Conservation (phyloP, 2,329 filamentous ascomycete species). For the Penicillium concentricum region DNA sequence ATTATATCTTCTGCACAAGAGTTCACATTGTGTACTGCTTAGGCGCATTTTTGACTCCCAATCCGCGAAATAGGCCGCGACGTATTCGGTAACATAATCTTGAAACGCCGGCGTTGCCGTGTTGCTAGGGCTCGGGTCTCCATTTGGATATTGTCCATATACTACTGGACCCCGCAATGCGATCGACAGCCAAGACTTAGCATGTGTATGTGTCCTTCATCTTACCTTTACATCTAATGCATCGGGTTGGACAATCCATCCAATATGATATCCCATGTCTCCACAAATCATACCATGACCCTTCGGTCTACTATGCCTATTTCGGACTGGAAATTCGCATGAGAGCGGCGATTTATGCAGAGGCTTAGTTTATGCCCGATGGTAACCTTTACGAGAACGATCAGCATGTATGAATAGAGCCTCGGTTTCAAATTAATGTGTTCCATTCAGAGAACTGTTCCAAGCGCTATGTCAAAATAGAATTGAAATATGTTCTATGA, state of each 20-base stretch:
- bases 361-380: not conserved
- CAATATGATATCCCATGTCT: not conserved
- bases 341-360: not conserved
- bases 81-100: not conserved
- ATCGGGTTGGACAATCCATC: not conserved
- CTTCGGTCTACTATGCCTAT: not conserved
- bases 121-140: not conserved
- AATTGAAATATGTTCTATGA: not conserved
- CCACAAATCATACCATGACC: not conserved
- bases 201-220: slow-evolving; percentile 4
- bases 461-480: not conserved
- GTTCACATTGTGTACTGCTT: not conserved
- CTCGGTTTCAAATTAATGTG: not conserved
- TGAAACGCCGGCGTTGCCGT: not conserved
- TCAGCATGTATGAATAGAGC: not conserved
- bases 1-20: not conserved
- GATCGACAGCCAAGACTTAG: slow-evolving; percentile 5
- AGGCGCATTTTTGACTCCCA: not conserved
- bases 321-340: not conserved
- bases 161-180: not conserved
- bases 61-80: not conserved
- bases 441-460: not conserved
- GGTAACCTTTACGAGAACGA: not conserved
- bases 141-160: not conserved
- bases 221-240: slow-evolving; percentile 4